These are phyloP conservation scores for Aspergillus sp. DNA, from an alignment of 2,329 filamentous ascomycete species.

Conservation along the genomic window DNA sequence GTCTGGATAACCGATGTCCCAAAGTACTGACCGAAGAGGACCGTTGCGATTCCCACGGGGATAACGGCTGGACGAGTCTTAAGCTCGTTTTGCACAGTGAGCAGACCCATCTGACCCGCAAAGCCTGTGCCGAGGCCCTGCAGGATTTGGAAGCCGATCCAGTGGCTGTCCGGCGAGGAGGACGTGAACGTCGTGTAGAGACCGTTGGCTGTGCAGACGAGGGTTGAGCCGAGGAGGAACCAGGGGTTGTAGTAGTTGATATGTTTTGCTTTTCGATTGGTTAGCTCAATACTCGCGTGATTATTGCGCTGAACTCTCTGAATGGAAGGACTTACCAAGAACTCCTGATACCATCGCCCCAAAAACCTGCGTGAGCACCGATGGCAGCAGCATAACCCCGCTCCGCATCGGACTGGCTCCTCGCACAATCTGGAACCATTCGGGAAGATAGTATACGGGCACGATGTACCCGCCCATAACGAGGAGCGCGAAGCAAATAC, in stretches of 20 bases:
- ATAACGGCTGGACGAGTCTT: conserved; percentile 11
- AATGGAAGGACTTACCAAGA: neutral
- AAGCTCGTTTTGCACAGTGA: conserved; percentile 15
- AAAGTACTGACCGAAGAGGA: conserved; percentile 20
- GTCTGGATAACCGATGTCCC: conserved; percentile 21
- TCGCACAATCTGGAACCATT: conserved; percentile 22
- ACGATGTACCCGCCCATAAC: conserved; percentile 10
- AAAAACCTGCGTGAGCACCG: conserved; percentile 14
- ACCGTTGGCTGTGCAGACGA: conserved; percentile 12
- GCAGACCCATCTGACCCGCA: conserved; percentile 11
- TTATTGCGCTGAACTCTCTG: too few relatives aligned
- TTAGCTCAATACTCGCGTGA: neutral
- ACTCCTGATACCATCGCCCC: conserved; percentile 3
- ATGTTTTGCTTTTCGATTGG: neutral
- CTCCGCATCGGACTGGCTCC: conserved; percentile 12
- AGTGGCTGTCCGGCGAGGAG: neutral
- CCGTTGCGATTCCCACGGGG: conserved; percentile 15
- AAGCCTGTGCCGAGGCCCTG: conserved; percentile 15
- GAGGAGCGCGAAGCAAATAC: neutral
- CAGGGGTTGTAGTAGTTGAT: conserved; percentile 12
- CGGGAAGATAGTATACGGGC: conserved; percentile 19
- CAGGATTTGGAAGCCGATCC: conserved; percentile 15
- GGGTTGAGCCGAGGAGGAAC: conserved; percentile 15
- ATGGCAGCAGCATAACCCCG: conserved; percentile 19
- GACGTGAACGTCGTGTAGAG: conserved; percentile 16